phyloP scores from a whole-genome alignment of 345 rosid species.

The Arabidopsis arenosa region DNA sequence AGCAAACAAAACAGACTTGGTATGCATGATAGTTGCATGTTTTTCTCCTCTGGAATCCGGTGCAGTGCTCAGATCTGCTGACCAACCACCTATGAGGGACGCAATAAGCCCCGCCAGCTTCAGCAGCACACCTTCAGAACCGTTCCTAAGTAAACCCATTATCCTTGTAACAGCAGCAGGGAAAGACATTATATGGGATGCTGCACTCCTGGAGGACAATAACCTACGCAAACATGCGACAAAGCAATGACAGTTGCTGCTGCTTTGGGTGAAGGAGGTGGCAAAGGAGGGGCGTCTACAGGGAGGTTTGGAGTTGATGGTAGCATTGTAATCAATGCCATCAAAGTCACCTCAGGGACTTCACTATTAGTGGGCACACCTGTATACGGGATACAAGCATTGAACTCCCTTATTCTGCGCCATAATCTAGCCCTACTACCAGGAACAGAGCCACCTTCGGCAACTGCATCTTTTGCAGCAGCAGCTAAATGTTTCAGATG shows the following conservation, averaged over 20 bases:
- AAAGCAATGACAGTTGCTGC: slow-evolving; percentile 97
- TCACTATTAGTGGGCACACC: slow-evolving; percentile 88
- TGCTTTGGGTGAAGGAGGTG: slow-evolving; percentile 99
- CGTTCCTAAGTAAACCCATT: slow-evolving; percentile 98
- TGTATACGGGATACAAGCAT: slow-evolving; percentile 85
- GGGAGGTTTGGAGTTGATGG: slow-evolving; percentile 93
- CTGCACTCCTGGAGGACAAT: slow-evolving; percentile 87
- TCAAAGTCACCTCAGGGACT: slow-evolving; percentile 94
- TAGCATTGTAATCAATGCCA: slow-evolving; percentile 99
- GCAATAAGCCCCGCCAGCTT: slow-evolving; percentile 90
- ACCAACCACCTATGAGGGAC: slow-evolving; percentile 85
- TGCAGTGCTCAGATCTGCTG: slow-evolving; percentile 61
- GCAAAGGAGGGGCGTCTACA: slow-evolving; percentile 95
- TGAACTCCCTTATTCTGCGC: slow-evolving; percentile 99
- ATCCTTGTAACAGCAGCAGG: slow-evolving; percentile 99
- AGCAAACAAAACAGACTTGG: slow-evolving; percentile 89
- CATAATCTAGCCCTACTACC: slow-evolving; percentile 96
- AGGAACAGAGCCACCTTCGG: slow-evolving; percentile 95
- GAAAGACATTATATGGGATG: slow-evolving; percentile 96
- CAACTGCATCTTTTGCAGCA: slow-evolving; percentile 98
- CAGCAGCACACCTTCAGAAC: slow-evolving; percentile 98
- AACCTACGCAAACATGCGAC: slow-evolving; percentile 94
- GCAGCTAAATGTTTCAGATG: slow-evolving; percentile 96
- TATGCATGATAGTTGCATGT: slow-evolving; percentile 96
- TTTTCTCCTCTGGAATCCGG: slow-evolving; percentile 87